These are phyloP conservation scores for Pichia rugopelliculosa DNA, from an alignment of 805 yeast species.

Conservation along the genomic window DNA sequence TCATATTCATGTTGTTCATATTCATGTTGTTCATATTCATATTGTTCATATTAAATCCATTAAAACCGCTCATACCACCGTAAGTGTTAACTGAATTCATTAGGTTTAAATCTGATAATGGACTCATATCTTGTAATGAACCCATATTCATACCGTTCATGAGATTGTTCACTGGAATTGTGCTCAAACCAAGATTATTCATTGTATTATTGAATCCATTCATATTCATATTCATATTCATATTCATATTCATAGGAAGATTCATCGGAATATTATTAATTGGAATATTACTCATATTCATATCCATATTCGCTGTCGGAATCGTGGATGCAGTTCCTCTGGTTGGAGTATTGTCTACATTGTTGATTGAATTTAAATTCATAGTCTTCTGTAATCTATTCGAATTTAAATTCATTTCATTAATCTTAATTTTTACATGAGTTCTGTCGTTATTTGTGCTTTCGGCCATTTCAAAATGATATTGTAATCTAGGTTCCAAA, in stretches of 20 bases:
- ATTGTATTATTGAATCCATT: not conserved
- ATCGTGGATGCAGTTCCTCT: not conserved
- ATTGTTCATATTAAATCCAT: not conserved
- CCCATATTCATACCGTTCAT: not conserved
- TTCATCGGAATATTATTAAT: not conserved
- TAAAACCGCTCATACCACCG: not conserved
- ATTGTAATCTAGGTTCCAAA: slow-evolving; percentile 21
- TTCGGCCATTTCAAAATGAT: slow-evolving; percentile 36
- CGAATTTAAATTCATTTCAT: not conserved
- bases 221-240: slow-evolving; percentile 8
- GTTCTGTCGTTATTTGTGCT: slow-evolving; percentile 42
- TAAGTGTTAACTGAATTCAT: not conserved
- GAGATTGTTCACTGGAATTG: not conserved
- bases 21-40: not conserved
- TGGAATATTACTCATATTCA: not conserved
- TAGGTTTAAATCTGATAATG: not conserved
- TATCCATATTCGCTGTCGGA: not conserved
- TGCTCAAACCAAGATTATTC: not conserved
- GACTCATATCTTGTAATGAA: not conserved
- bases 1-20: slow-evolving; percentile 3
- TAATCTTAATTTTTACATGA: not conserved
- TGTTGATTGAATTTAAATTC: not conserved
- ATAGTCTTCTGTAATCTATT: not conserved
- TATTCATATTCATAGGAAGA: too few relatives aligned
- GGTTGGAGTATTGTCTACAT: not conserved